Conservation (phyloP, 1,284 basidiomycete species). For the Tilletia caries region DNA sequence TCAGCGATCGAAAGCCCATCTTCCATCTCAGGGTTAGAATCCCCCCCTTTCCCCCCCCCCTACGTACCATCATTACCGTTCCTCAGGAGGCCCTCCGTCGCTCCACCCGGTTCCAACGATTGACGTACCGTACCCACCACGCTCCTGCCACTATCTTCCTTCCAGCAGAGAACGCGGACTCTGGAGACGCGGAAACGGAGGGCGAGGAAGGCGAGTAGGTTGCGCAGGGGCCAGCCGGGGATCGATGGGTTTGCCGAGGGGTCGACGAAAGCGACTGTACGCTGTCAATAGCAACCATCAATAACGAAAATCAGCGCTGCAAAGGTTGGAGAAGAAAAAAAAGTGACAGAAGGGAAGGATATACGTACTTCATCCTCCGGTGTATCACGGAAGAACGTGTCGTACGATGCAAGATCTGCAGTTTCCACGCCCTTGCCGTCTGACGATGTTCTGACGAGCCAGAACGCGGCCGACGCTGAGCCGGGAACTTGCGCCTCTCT, state of each 20-base stretch:
- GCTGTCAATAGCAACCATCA: neutral
- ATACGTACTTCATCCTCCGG: slow-evolving; percentile 45
- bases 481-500: neutral
- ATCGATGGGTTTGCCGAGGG: slow-evolving; percentile 73
- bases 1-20: no score
- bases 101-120: neutral
- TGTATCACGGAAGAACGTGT: slow-evolving; percentile 59
- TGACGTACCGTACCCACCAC: neutral
- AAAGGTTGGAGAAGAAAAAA: no score
- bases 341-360: no score
- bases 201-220: slow-evolving; percentile 70
- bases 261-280: slow-evolving; percentile 66
- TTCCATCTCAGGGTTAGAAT: no score
- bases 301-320: no score
- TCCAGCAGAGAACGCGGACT: slow-evolving; percentile 56
- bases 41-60: no score
- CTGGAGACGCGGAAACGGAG: slow-evolving; percentile 54
- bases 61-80: neutral
- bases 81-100: neutral
- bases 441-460: slow-evolving; percentile 20
- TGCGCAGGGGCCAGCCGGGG: slow-evolving; percentile 92
- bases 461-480: slow-evolving; percentile 25
- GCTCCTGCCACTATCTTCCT: slow-evolving; percentile 26
- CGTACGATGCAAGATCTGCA: slow-evolving; percentile 23
- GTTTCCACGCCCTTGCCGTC: slow-evolving; percentile 11